Evolutionary conservation across 169 alveolate genomes (phyloP).

Genomic region (Plasmodium relictum): DNA sequence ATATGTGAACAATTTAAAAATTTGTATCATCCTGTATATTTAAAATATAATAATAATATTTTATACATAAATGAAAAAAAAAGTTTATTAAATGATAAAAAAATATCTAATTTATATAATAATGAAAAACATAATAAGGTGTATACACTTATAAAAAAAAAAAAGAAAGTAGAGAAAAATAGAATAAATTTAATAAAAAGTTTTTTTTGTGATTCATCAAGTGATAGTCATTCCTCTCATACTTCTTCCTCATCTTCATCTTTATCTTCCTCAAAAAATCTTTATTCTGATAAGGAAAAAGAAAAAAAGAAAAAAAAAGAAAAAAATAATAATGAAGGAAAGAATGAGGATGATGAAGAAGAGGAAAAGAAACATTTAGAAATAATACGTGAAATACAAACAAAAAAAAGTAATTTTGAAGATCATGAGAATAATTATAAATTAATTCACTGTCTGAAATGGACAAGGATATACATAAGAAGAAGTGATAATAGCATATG

Average conservation of each 20-base stretch:
- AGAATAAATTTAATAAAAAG: slow-evolving; percentile 37
- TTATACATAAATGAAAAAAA: slow-evolving; percentile 35
- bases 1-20: slow-evolving; percentile 45
- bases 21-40: slow-evolving; percentile 33
- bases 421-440: slow-evolving; percentile 54
- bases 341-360: slow-evolving; percentile 29
- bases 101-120: not conserved
- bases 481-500: not conserved
- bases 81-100: not conserved
- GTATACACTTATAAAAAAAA: not conserved
- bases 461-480: slow-evolving; percentile 56
- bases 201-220: slow-evolving; percentile 23
- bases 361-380: slow-evolving; percentile 66
- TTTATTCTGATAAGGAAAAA: not conserved
- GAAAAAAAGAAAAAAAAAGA: slow-evolving; percentile 5
- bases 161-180: slow-evolving; percentile 1
- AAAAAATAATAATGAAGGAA: not conserved
- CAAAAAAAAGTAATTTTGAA: slow-evolving; percentile 25
- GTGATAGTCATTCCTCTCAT: slow-evolving; percentile 9
- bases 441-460: slow-evolving; percentile 52
- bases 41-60: slow-evolving; percentile 38
- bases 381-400: slow-evolving; percentile 65
- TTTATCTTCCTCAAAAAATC: not conserved
- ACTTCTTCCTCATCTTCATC: slow-evolving; percentile 15
- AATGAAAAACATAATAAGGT: not conserved